phyloP scores from a whole-genome alignment of 139 green algal genomes.

The Deuterostichococcus epilithicus region DNA sequence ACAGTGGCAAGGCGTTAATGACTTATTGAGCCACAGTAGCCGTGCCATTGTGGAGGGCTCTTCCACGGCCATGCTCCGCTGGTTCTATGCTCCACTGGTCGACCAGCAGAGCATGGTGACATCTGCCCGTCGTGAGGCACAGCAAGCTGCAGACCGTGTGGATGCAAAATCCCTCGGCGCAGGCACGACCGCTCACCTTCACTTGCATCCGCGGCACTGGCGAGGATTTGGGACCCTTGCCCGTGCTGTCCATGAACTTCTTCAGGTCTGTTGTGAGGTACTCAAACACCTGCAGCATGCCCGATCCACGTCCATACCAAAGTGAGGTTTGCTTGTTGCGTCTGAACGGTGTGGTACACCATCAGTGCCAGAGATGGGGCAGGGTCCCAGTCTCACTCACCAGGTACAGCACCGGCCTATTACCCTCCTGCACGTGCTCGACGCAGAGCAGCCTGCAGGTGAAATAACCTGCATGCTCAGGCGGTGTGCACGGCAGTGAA shows the following conservation, averaged over 20 bases:
- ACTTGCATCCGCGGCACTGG: slow-evolving; percentile 43
- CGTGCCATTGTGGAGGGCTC: no score
- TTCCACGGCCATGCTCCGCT: no score
- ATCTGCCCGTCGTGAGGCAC: slow-evolving; percentile 22
- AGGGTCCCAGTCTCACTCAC: slow-evolving; percentile 31
- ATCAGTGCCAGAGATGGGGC: not conserved
- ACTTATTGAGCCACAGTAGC: no score
- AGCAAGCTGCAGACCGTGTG: not conserved
- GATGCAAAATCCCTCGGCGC: no score
- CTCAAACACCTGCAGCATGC: slow-evolving; percentile 85
- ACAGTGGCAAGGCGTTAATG: not conserved
- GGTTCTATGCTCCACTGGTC: no score
- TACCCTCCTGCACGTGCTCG: slow-evolving; percentile 95
- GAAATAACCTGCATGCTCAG: not conserved
- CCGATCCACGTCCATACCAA: not conserved
- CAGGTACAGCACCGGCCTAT: slow-evolving; percentile 95
- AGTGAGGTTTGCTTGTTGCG: not conserved
- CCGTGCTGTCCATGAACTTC: slow-evolving; percentile 87
- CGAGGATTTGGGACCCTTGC: slow-evolving; percentile 38
- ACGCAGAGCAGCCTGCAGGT: slow-evolving; percentile 87
- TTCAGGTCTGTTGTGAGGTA: slow-evolving; percentile 98
- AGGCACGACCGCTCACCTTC: slow-evolving; percentile 70
- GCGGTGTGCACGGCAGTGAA: not conserved
- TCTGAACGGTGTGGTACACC: slow-evolving; percentile 65
- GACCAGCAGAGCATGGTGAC: not conserved